Conservation (phyloP, 345 rosid genomes). For the Moricandia moricandioides region DNA sequence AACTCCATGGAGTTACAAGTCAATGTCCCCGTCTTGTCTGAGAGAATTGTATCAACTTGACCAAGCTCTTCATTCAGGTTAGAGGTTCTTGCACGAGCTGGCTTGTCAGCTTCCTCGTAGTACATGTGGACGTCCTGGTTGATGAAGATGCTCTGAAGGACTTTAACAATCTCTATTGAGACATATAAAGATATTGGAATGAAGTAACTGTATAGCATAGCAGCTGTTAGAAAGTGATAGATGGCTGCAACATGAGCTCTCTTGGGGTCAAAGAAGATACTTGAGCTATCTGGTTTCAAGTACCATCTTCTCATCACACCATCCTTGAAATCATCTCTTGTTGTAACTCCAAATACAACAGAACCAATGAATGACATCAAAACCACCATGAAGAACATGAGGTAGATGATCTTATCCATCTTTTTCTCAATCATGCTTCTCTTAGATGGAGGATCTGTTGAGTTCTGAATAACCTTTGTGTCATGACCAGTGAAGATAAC, state of each 20-base stretch:
- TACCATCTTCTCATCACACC: constrained; percentile 86
- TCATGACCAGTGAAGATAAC: constrained; percentile 88
- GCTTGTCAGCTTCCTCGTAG: constrained; percentile 70
- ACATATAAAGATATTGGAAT: constrained; percentile 92
- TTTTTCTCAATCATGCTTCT: constrained; percentile 80
- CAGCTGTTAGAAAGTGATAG: constrained; percentile 66
- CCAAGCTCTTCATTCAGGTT: constrained; percentile 94
- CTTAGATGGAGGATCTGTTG: constrained; percentile 82
- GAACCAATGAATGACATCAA: constrained; percentile 64
- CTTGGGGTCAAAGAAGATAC: constrained; percentile 58
- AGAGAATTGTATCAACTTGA: constrained; percentile 82
- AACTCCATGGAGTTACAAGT: constrained; percentile 99
- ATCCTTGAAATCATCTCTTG: constrained; percentile 54
- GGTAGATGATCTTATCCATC: constrained; percentile 75
- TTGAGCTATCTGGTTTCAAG: constrained; percentile 60
- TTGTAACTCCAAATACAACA: constrained; percentile 58
- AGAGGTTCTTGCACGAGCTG: constrained; percentile 86
- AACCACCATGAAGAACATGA: constrained; percentile 57
- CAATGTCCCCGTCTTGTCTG: constrained; percentile 94
- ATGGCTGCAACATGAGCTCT: constrained; percentile 46
- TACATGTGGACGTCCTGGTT: constrained; percentile 82
- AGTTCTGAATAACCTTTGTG: constrained; percentile 87
- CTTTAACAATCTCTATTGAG: constrained; percentile 81
- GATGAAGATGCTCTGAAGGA: constrained; percentile 83
- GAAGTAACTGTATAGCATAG: constrained; percentile 65